Base-by-base conservation (phyloP, 345 rosid genomes). In the Cochlearia excelsa region DNA sequence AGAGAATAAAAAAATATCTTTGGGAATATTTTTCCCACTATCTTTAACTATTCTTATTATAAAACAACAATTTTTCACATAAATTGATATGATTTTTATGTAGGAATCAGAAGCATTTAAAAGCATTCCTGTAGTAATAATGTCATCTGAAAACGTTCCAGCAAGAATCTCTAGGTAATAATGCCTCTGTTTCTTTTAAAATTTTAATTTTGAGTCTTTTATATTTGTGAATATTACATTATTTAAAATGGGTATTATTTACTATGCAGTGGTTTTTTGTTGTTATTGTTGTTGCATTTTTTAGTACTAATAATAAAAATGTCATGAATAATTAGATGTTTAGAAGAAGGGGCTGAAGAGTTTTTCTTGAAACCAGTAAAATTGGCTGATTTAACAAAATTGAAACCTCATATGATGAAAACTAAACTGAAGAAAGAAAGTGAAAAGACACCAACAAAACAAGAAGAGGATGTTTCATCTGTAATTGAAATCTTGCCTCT, bases 291-390 rank as follows among this genome's bases (percentile, higher is more conserved):
- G 3, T 35, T 7, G 51, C 45, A 16, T 9, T 30, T 38, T 30
- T 38, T 28, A 7, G 26, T 44, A 9, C n/a, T 68, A 3, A 6
- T 38, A 41, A 45, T 10, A 4, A n/a, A n/a, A 3, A 33, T 30
- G 9, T 48, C 26, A 10, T 43, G 37, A 10, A 48, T 16, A 40
- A 2, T 29, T 74, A 87, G 92, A 54, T 90, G 97, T 51, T 70
- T 88, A 48, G 89, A 85, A 81, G 94, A 84, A 78, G 98, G 98
- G 67, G 98, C 98, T 11, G 89, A 91, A 37, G 98, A 91, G 59
- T 91, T 88, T 76, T 79, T 91, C 54, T 55, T 88, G 71, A 91
- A 91, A 59, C 98, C 98, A 10, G 95, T 91, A 34, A 84, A 74
- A 50, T 66, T 91, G 46, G 79, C 96, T 9, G 98, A 91, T 80